Evolutionary conservation across 108 stramenopile species (phyloP).

Genomic region (Stephanodiscus triporus): DNA sequence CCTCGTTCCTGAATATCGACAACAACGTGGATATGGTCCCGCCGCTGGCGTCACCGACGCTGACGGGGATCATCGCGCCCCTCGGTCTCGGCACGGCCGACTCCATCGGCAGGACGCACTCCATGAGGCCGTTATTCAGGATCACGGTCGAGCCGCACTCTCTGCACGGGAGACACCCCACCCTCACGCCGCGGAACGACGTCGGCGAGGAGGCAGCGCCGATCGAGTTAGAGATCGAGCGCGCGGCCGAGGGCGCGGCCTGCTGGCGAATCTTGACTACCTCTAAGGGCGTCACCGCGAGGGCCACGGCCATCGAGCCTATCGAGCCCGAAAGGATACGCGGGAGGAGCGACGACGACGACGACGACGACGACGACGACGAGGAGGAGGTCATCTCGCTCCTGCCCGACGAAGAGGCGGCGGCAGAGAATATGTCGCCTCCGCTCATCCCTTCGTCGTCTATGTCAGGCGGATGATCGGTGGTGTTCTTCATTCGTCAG

Average conservation of each 20-base stretch:
- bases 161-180: not conserved
- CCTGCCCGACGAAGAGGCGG: no score
- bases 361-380: not conserved
- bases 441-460: no score
- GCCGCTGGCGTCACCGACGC: constrained; percentile 6
- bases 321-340: constrained; percentile 63
- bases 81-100: constrained; percentile 12
- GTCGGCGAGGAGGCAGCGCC: not conserved
- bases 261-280: constrained; percentile 82
- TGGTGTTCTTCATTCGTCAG: no score
- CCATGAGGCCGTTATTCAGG: constrained; percentile 59
- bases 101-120: constrained; percentile 23
- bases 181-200: not conserved
- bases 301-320: constrained; percentile 63
- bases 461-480: no score
- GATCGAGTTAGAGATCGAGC: constrained; percentile 2
- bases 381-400: no score
- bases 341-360: constrained; percentile 25
- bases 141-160: constrained; percentile 61
- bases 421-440: no score
- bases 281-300: constrained; percentile 73
- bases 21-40: constrained; percentile 56
- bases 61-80: not conserved
- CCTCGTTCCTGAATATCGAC: constrained; percentile 67
- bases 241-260: constrained; percentile 13